Conservation (phyloP, 1,139 yeast species). For the Saccharomyces pastorianus region DNA sequence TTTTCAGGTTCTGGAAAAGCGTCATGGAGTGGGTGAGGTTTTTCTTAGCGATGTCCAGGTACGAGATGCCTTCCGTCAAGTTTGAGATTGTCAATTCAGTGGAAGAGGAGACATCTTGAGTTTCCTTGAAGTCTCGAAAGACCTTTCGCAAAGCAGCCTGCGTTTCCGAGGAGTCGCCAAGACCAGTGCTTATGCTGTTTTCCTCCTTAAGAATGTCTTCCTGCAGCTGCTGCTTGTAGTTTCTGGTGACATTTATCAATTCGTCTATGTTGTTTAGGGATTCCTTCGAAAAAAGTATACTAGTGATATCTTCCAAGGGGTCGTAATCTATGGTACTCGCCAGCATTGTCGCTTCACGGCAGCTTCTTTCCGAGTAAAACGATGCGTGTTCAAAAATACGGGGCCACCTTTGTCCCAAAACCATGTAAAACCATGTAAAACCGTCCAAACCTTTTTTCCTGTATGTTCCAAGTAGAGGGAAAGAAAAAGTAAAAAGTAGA, state of each 20-base stretch:
- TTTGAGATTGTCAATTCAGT: conserved; percentile 58
- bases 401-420: too few species aligned
- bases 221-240: conserved; percentile 40
- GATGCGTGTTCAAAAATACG: too few species aligned
- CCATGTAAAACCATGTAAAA: too few species aligned
- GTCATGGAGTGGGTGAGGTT: conserved; percentile 81
- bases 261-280: conserved; percentile 42
- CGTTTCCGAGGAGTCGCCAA: conserved; percentile 7
- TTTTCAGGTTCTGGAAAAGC: conserved; percentile 75
- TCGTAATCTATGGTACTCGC: conserved; percentile 31
- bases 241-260: conserved; percentile 35
- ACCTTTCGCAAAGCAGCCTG: conserved; percentile 24
- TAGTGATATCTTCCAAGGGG: conserved; percentile 35
- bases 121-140: conserved; percentile 36
- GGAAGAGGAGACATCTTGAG: conserved; percentile 41
- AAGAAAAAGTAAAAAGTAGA: too few species aligned
- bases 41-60: conserved; percentile 71
- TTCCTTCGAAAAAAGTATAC: conserved; percentile 36
- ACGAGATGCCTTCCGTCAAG: conserved; percentile 72
- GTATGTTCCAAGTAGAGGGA: too few species aligned
- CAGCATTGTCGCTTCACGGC: conserved; percentile 7
- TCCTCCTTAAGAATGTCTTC: conserved; percentile 28
- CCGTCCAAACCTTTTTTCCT: too few species aligned
- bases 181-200: background rate
- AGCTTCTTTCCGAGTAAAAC: too few species aligned